Base-by-base conservation (phyloP, 352 stramenopile species). In the Globisporangium heterothallicum region DNA sequence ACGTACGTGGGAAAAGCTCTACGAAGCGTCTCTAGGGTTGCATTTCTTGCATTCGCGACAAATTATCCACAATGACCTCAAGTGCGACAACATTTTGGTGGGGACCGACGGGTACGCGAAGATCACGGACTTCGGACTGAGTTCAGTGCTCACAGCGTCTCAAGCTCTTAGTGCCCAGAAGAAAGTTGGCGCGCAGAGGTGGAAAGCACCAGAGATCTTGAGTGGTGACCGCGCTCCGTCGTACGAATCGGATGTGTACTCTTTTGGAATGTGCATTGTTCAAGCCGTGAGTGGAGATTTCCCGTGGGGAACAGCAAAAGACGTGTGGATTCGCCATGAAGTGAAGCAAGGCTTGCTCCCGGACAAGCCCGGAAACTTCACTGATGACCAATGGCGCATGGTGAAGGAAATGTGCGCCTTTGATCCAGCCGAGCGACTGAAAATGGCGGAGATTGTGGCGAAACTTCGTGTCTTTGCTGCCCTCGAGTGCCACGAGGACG, bases 11-110 rank as follows among this genome's bases (percentile, higher is more conserved):
- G 21, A n/a, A 9, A 66, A 68, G 27, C 41, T 72, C 4, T 53
- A 59, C 34, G 53, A 70, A 32, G 49, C 58, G 42, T 53, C 58
- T 9, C 32, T 70, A 6, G 58, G 62, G 13, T 42, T 70, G 6
- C 43, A 66, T 25, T 66, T 64, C 47, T 48, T 70, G 4, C 58
- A 70, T 18, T 19, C 55, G 24, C 45, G 49, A 13, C 41, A 35
- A 18, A 67, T 70, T 18, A 22, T 70, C 19, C 63, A 70, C 30
- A 40, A 47, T 29, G 58, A 64, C 21, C 25, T 70, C 8, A 70
- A 70, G n/a, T 63, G 58, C 30, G 54, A 68, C 42, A 72, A 68
- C 36, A 68, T 72, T 12, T 49, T 72, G n/a, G 57, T 72, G 16
- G 58, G 49, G 19, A 53, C 14, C 19, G 60, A 69, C 27, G 53